Evolutionary conservation across 2,329 filamentous ascomycete genomes (phyloP).

Genomic region (Gaeumannomyces tritici): DNA sequence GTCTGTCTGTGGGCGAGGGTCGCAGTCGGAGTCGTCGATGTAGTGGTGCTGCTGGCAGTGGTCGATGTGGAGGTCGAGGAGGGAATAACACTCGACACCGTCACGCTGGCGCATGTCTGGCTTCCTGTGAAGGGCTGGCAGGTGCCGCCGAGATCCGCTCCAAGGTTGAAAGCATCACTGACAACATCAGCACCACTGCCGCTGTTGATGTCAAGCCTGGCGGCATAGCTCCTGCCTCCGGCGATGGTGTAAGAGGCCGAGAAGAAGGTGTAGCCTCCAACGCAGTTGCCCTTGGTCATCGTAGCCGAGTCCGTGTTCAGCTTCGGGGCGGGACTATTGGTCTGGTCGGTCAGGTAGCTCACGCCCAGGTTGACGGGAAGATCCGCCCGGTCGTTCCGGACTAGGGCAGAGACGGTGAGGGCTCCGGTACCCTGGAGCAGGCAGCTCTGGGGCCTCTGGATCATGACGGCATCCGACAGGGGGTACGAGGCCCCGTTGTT

Average conservation of each 20-base stretch:
- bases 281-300: constrained; percentile 32
- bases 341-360: constrained; percentile 31
- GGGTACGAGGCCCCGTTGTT: constrained; percentile 50
- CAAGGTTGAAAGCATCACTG: constrained; percentile 39
- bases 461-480: constrained; percentile 42
- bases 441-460: constrained; percentile 49
- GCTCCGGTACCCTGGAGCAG: constrained; percentile 30
- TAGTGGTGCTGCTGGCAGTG: constrained; percentile 10
- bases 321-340: constrained; percentile 30
- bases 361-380: constrained; percentile 30
- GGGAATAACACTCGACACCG: constrained; percentile 10
- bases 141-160: constrained; percentile 30
- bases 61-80: constrained; percentile 13
- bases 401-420: constrained; percentile 34
- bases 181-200: constrained; percentile 23
- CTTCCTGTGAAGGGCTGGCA: constrained; percentile 31
- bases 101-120: constrained; percentile 16
- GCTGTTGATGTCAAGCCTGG: constrained; percentile 34
- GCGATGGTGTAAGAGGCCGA: constrained; percentile 30
- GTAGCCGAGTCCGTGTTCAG: constrained; percentile 26
- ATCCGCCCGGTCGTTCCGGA: constrained; percentile 36
- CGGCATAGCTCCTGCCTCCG: constrained; percentile 32
- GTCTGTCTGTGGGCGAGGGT: constrained; percentile 24
- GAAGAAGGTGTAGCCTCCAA: constrained; percentile 40
- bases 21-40: constrained; percentile 15